Evolutionary conservation across 257 asterid species (phyloP).

Genomic region (Nicotiana attenuata): DNA sequence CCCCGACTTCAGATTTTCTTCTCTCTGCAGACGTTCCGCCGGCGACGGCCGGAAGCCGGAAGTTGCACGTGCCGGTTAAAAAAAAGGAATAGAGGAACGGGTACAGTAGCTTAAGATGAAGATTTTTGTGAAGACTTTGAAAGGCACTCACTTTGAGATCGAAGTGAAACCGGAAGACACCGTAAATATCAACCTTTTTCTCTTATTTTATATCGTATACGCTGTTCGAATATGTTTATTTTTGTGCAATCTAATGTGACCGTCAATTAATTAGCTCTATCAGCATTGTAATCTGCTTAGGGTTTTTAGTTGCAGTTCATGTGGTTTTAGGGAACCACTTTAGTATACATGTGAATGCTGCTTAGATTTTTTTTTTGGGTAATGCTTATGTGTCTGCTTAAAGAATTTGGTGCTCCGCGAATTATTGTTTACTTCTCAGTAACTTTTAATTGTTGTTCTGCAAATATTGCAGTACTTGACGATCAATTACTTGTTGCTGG

Average conservation of each 20-base stretch:
- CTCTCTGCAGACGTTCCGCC: conserved; percentile 10
- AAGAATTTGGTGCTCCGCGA: not conserved
- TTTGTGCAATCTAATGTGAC: conserved; percentile 2
- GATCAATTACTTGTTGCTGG: not conserved
- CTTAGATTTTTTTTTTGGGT: not conserved
- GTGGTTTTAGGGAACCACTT: not conserved
- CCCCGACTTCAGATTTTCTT: conserved; percentile 15
- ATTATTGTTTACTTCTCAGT: not conserved
- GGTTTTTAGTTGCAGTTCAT: conserved; percentile 21
- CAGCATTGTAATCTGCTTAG: conserved; percentile 30
- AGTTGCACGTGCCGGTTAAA: conserved; percentile 23
- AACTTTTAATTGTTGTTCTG: not conserved
- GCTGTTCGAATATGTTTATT: not conserved
- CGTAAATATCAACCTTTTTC: conserved; percentile 25
- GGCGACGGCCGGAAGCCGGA: conserved; percentile 27
- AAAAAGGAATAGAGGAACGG: not conserved
- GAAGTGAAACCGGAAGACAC: conserved; percentile 72
- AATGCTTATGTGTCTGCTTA: not conserved
- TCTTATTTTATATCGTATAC: not conserved
- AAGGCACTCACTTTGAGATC: conserved; percentile 77
- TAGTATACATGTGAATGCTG: not conserved
- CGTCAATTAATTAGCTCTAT: not conserved
- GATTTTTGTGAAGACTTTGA: conserved; percentile 77
- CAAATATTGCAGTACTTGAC: not conserved
- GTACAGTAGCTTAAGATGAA: conserved; percentile 34